Base-by-base conservation (phyloP, 2,329 filamentous ascomycete genomes). In the Anisogramma anomala region DNA sequence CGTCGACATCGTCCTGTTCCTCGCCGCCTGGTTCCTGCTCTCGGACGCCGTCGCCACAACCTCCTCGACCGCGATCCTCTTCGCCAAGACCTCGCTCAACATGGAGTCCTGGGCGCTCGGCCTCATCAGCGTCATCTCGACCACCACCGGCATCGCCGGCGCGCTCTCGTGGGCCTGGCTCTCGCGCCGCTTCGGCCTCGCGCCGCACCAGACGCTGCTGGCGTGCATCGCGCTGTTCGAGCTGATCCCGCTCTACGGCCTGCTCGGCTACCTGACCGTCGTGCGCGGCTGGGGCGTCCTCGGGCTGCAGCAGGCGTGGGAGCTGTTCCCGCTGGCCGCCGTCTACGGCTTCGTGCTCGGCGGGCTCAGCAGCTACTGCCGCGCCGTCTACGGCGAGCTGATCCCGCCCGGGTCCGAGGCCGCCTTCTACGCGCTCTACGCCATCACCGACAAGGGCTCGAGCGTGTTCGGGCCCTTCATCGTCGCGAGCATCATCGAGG, bases 401-500 rank as follows among this genome's bases (percentile, higher is more conserved):
- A 94, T 98, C 41, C 91, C 91, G 1, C 85, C 86, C 0, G 91
- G 91, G 3, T 93, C 83, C 22, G 91, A 98, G 62, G 88, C 91
- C 0, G 88, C 89, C 0, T 98, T 98, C 57, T 98, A 94, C 57
- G 88, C 89, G 0, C 69, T 98, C 2, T 98, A 96, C 57, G 91
- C 91, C 26, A 95, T 96, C 49, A 96, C 91, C 2, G 91, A 98
- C 59, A 98, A 98, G 61, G 88, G 89, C 1, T 91, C 84, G 17
- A 93, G 84, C 56, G 71, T 96, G 2, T 95, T 98, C 59, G 91
- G 91, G 0, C 91, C 91, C 0, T 83, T 86, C 0, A 89, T 98
- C 56, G 91, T 98, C 0, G 91, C 88, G 1, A 77, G 79, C 10
- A 94, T 98, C 49, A 94, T 91, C 10, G 88, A 96, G 60, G 75